Percentiles rank a stretch among this genome's conserved stretches.
Conservation (phyloP, 2,329 filamentous ascomycete species). For the Fusarium musae region DNA sequence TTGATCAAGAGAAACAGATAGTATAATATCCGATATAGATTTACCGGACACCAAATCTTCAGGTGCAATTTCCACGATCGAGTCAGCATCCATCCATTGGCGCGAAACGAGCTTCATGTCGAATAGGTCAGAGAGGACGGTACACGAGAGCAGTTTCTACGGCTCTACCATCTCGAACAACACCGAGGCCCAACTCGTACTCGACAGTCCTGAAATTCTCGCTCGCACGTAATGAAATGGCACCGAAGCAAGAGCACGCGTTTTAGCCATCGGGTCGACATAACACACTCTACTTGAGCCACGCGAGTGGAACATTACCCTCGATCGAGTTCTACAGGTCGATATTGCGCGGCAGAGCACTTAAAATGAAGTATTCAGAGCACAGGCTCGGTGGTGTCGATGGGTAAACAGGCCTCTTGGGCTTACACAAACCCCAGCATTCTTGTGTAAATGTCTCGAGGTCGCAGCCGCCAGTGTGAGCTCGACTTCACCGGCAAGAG, state of each 20-base stretch:
- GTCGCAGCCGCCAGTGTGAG: rapidly evolving
- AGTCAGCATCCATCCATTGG: too few relatives aligned
- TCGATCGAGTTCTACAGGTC: background rate
- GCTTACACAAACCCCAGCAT: too few relatives aligned
- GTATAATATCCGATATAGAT: too few relatives aligned
- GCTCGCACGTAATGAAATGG: rapidly evolving
- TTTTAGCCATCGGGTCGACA: background rate
- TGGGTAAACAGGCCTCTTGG: rapidly evolving
- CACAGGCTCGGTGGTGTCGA: too few relatives aligned
- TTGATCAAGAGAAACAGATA: too few relatives aligned
- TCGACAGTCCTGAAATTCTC: too few relatives aligned
- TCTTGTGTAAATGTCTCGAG: too few relatives aligned
- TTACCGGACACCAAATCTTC: too few relatives aligned
- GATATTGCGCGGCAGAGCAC: rapidly evolving
- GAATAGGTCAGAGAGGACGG: background rate
- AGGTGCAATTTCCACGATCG: too few relatives aligned
- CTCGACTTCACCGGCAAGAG: background rate
- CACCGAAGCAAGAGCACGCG: rapidly evolving
- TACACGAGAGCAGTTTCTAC: too few relatives aligned
- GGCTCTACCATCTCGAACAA: too few relatives aligned
- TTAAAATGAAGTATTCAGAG: rapidly evolving
- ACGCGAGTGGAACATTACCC: background rate
- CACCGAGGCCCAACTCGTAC: too few relatives aligned
- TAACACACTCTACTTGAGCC: rapidly evolving
- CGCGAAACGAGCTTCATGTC: background rate